These are phyloP conservation scores for Suillus luteus DNA, from an alignment of 768 basidiomycete species.

Conservation along the genomic window DNA sequence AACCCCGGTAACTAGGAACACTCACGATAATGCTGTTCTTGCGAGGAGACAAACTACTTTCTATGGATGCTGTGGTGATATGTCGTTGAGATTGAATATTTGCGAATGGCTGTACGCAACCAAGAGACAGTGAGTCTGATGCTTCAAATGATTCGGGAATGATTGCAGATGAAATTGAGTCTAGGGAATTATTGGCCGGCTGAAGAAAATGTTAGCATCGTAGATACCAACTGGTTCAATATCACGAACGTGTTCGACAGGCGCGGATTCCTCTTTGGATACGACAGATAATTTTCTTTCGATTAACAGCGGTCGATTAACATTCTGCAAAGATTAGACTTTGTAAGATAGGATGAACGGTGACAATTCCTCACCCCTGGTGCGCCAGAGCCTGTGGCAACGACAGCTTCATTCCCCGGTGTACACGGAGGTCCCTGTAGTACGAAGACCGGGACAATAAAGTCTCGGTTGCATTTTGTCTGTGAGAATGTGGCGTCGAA, in stretches of 20 bases:
- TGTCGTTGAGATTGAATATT: background rate
- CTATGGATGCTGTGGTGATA: conserved; percentile 2
- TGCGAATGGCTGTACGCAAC: background rate
- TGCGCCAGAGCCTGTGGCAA: background rate
- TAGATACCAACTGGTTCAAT: background rate
- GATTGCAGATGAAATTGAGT: background rate
- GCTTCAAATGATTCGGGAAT: conserved; percentile 6
- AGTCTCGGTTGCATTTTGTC: background rate
- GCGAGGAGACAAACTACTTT: background rate
- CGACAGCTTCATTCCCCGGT: background rate
- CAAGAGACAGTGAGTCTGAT: background rate
- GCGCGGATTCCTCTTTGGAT: background rate
- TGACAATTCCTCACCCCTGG: background rate
- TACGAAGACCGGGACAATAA: background rate
- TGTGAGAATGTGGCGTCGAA: conserved; percentile 4
- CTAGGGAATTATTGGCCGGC: conserved; percentile 1
- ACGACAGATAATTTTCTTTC: background rate
- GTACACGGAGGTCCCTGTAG: background rate
- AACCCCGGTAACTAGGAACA: background rate
- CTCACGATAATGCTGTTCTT: conserved; percentile 1
- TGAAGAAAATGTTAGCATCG: background rate
- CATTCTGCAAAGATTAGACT: conserved; percentile 3
- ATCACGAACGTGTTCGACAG: conserved; percentile 2
- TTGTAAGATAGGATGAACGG: background rate
- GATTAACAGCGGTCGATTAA: background rate